Base-by-base conservation (phyloP, 2,329 filamentous ascomycete genomes). In the Neurospora sp. region DNA sequence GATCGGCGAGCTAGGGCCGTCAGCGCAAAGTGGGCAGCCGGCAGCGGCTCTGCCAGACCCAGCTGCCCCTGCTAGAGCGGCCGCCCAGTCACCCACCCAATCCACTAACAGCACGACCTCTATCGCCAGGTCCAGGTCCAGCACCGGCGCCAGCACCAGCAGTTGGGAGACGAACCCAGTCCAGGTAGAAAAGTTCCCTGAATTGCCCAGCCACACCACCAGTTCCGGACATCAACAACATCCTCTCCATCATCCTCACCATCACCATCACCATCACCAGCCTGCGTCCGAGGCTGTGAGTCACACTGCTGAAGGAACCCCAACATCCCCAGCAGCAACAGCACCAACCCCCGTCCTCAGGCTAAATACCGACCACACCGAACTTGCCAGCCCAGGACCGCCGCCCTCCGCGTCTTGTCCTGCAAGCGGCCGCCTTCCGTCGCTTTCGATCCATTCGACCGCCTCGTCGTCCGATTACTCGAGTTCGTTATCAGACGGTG, bases 391-490 rank as follows among this genome's bases (percentile, higher is more conserved):
- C 6, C 52, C 52, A 17, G 52, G 52, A 62, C 12, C 23, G 52
- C 23, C 23, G 23, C 52, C 52, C 52, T 17, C 52, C 23, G 52
- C 52, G 52, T 33, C 52, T 33, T 79, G n/a, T 62, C 23, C 23
- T 33, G 23, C 23, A 33, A 71, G 68, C 40, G 70, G 71, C 68
- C 72, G 71, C 67, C 75, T 73, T 71, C 71, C 70, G 68, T 76
- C 75, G 66, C 73, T 75, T 68, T 77, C 75, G 69, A 74, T 74
- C 73, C 74, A 74, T 71, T 75, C 75, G 57, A 74, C 74, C 71
- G 74, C 74, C 69, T 75, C 77, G 72, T 76, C 74, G 72, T 76
- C 73, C 72, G 74, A 75, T 70, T 74, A 72, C 68, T 76, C 76
- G 52, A 73, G 69, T 68, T 76, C 69, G 46, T 70, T 74, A 67